A percentile compares a stretch with the other conserved stretches of the same genome.
phyloP scores from a whole-genome alignment of 139 green algal genomes.

The Trebouxia sp. region DNA sequence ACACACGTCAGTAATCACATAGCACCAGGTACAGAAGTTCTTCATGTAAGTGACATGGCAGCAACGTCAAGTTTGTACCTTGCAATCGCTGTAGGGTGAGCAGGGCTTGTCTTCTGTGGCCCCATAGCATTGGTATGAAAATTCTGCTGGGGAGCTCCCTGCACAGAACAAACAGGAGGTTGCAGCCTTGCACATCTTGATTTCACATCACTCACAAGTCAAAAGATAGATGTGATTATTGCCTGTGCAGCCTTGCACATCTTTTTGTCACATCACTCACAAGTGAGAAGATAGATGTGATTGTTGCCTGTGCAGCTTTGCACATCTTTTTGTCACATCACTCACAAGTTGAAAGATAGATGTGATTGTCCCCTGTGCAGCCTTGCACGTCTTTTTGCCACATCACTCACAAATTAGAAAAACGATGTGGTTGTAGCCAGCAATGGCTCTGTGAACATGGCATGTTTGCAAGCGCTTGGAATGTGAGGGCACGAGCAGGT shows the following conservation, averaged over 20 bases:
- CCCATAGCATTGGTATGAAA: constrained; percentile 51
- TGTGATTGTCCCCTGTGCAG: too few species aligned
- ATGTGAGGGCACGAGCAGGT: too few species aligned
- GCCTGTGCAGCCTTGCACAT: too few species aligned
- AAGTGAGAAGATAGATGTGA: not conserved
- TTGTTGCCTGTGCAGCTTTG: not conserved
- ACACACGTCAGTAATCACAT: too few species aligned
- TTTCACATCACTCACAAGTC: not conserved
- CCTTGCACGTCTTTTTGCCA: too few species aligned
- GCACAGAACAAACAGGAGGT: not conserved
- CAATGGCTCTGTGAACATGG: too few species aligned
- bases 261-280: not conserved
- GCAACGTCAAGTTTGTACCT: constrained; percentile 17
- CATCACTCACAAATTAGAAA: too few species aligned
- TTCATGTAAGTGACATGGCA: not conserved
- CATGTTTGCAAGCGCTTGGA: too few species aligned
- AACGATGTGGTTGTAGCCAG: too few species aligned
- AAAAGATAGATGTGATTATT: not conserved
- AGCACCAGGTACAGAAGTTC: not conserved
- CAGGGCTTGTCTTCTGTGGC: constrained; percentile 50
- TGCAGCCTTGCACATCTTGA: not conserved
- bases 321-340: too few species aligned
- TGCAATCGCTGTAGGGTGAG: constrained; percentile 64
- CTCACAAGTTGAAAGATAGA: too few species aligned
- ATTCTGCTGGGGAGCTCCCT: not conserved